These are phyloP conservation scores for Sapria himalayana DNA, from an alignment of 345 rosid genomes.

Conservation along the genomic window DNA sequence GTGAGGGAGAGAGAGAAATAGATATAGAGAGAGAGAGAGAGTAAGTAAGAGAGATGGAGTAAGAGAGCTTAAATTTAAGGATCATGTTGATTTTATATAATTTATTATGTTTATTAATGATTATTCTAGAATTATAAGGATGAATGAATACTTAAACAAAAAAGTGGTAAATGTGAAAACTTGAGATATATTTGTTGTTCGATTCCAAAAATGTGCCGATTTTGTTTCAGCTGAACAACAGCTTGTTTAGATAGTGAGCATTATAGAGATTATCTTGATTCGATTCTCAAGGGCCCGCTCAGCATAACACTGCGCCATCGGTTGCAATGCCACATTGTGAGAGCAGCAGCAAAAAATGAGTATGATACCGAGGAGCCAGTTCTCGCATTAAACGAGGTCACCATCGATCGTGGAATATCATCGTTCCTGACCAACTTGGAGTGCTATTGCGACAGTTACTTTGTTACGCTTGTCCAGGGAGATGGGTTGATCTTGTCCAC, in stretches of 20 bases:
- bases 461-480: constrained; percentile 96
- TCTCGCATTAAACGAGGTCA: constrained; percentile 91
- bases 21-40: too few relatives aligned
- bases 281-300: constrained; percentile 65
- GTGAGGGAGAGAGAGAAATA: too few relatives aligned
- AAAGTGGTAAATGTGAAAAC: too few relatives aligned
- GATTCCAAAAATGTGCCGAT: too few relatives aligned
- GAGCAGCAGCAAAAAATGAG: constrained; percentile 64
- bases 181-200: too few relatives aligned
- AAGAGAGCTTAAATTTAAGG: too few relatives aligned
- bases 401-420: constrained; percentile 92
- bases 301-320: constrained; percentile 86
- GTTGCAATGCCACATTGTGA: constrained; percentile 57
- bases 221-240: too few relatives aligned
- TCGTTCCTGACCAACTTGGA: constrained; percentile 90
- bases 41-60: too few relatives aligned
- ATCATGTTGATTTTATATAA: too few relatives aligned
- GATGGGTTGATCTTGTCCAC: constrained; percentile 88
- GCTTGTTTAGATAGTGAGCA: constrained; percentile 57
- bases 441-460: constrained; percentile 85
- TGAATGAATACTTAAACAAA: too few relatives aligned
- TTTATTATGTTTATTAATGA: too few relatives aligned
- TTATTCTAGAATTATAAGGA: too few relatives aligned
- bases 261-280: constrained; percentile 63
- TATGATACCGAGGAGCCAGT: constrained; percentile 50